These are phyloP conservation scores for Talaromyces marneffei DNA, from an alignment of 2,329 filamentous ascomycete species.

Conservation along the genomic window DNA sequence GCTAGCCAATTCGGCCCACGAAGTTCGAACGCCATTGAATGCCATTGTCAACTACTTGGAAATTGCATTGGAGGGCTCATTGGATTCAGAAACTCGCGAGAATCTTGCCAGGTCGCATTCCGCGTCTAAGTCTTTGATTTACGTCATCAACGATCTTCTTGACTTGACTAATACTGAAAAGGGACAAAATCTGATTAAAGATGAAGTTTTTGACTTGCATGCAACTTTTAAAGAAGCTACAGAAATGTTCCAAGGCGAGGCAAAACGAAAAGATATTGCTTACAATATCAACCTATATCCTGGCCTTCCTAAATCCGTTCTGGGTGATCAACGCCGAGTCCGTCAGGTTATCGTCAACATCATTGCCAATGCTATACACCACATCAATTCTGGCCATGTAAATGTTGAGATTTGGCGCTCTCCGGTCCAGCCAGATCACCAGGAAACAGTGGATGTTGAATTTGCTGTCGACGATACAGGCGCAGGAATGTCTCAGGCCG, in stretches of 20 bases:
- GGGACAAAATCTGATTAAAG: slow-evolving; percentile 69
- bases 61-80: slow-evolving; percentile 73
- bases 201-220: slow-evolving; percentile 70
- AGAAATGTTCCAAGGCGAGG: slow-evolving; percentile 66
- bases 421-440: slow-evolving; percentile 36
- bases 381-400: slow-evolving; percentile 64
- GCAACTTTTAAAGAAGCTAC: slow-evolving; percentile 71
- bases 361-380: slow-evolving; percentile 76
- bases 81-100: slow-evolving; percentile 78
- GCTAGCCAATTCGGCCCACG: slow-evolving; percentile 82
- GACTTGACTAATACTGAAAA: slow-evolving; percentile 86
- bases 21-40: slow-evolving; percentile 84
- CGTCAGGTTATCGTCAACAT: slow-evolving; percentile 78
- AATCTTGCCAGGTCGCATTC: slow-evolving; percentile 81
- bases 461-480: slow-evolving; percentile 73
- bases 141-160: slow-evolving; percentile 86
- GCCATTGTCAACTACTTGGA: slow-evolving; percentile 94
- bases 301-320: slow-evolving; percentile 63
- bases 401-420: slow-evolving; percentile 62
- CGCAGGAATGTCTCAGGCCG: slow-evolving; percentile 53
- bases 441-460: slow-evolving; percentile 61
- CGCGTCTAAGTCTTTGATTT: slow-evolving; percentile 85
- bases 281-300: slow-evolving; percentile 65
- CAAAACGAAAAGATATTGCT: slow-evolving; percentile 65
- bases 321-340: slow-evolving; percentile 74